Evolutionary conservation across 805 yeast species (phyloP), one percentile per base, ranked within the genome.

Genomic region (Zygoascus bituminiphila): DNA sequence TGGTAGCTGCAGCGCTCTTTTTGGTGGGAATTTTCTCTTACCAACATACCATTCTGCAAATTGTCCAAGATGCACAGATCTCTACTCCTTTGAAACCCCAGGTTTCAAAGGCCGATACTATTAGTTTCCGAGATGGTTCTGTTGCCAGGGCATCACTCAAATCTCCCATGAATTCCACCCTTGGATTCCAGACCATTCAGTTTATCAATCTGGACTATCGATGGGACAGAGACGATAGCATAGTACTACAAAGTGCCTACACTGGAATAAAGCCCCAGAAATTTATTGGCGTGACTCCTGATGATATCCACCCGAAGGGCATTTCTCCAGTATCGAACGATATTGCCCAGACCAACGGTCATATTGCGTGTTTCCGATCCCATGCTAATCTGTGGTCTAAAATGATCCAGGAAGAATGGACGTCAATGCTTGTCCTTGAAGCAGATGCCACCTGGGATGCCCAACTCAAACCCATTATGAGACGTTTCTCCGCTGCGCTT

Each of bases 371-470:
- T 24, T 45, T 35, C 22, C 38, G 51, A 2, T 31, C 49, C 15
- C 51, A 48, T 26, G 49, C 46, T 21, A 48, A 48, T 37, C 8
- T 48, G 5, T 48, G 51, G 51, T 2, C 46, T 3, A 33, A 45
- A 37, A 48, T 48, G 49, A 9, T 48, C n/a, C 15, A 48, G 22
- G 42, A 48, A 24, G 26, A 48, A 22, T 45, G 50, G 51, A 25
- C 14, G 5, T 40, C 44, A 37, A 38, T 35, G 36, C 35, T 48
- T 14, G 39, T 48, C 14, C 21, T 48, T 4, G 51, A 48, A 24
- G 49, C 38, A 14, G 51, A 48, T 35, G 51, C 51, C 20, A 29
- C 51, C 4, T 48, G 51, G 51, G 51, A 48, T 45, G 36, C 31
- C 21, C 20, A 35, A 23, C 21, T 48, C 23, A 22, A 29, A 12